Percentiles rank a stretch among this genome's conserved stretches.
These are phyloP conservation scores for Globisporangium parvum DNA, from an alignment of 352 stramenopile species.

Conservation along the genomic window DNA sequence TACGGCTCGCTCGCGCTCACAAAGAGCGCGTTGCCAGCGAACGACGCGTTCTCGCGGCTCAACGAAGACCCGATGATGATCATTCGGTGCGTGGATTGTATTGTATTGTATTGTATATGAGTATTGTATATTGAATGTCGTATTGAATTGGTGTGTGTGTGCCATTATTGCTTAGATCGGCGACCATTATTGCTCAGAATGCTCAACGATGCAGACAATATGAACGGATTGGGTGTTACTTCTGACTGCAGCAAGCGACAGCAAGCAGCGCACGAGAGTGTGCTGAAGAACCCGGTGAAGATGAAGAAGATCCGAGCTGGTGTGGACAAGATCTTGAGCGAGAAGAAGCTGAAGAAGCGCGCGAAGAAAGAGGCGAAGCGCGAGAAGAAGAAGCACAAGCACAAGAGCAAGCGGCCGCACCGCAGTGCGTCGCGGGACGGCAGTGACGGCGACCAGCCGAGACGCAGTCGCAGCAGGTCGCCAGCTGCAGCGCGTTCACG, in stretches of 20 bases:
- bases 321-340: slow-evolving; percentile 69
- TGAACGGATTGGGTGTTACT: neutral
- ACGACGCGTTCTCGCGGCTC: slow-evolving; percentile 90
- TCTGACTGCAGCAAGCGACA: slow-evolving; percentile 45
- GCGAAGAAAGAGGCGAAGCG: slow-evolving; percentile 37
- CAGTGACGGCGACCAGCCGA: too few species aligned
- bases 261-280: slow-evolving; percentile 69
- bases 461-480: too few species aligned
- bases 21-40: slow-evolving; percentile 55
- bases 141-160: neutral
- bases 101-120: neutral
- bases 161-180: too few species aligned
- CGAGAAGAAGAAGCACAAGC: slow-evolving; percentile 7
- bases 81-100: slow-evolving; percentile 53
- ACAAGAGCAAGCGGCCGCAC: slow-evolving; percentile 23
- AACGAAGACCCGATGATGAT: slow-evolving; percentile 97
- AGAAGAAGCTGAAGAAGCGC: slow-evolving; percentile 71
- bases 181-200: too few species aligned
- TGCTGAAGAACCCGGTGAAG: slow-evolving; percentile 89
- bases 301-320: slow-evolving; percentile 83
- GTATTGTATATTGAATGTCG: neutral
- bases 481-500: too few species aligned
- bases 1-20: slow-evolving; percentile 63
- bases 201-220: neutral
- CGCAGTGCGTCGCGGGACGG: slow-evolving; percentile 8